Base-by-base conservation (phyloP, 139 green algal genomes). In the Chlorella sorokiniana region DNA sequence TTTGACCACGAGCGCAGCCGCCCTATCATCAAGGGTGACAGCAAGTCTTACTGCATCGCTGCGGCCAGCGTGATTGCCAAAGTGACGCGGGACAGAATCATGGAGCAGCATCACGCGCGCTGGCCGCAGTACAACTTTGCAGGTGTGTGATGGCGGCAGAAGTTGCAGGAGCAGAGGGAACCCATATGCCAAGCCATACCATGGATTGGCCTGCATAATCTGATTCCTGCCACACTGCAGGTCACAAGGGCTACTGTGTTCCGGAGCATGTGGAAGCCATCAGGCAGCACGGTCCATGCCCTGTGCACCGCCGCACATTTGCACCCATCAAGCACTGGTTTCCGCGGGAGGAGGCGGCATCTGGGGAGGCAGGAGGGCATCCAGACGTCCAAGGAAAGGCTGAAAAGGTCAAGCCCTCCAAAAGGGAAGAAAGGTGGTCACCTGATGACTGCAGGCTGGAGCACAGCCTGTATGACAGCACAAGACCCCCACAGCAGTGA, bases 61-160 rank as follows among this genome's bases (percentile, higher is more conserved):
- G 95, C 95, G 7, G 96, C 96, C 10, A 94, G 86, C 62, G 89
- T 98, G 38, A 88, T 99, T 22, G 96, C 96, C 20, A 98, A 99
- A 89, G 96, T 93, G 29, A 96, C 91, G 8, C 82, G 96, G 14
- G 96, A 98, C 79, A 81, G 94, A 14, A 88, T 98, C 35, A 98
- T 99, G 96, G 31, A 88, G 31, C 33, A 91, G 78, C 90, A 92
- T 18, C 86, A 98, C 74, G 35, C 74, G 74, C 69, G 89, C 76
- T 94, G 90, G 78, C 94, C 94, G 16, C 56, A 84, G 72, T 97
- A 96, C 74, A 86, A 84, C 74, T 95, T 97, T 86, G 88, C 65
- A 18, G 73, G 73, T 78, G 70, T 18, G 70, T 33, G 31, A 65
- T 6, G 71, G 42, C 44, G 3, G 42, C 27, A 1, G 44, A 22